Conservation (phyloP, 495 filamentous ascomycete genomes). For the Aspergillus panamensis region DNA sequence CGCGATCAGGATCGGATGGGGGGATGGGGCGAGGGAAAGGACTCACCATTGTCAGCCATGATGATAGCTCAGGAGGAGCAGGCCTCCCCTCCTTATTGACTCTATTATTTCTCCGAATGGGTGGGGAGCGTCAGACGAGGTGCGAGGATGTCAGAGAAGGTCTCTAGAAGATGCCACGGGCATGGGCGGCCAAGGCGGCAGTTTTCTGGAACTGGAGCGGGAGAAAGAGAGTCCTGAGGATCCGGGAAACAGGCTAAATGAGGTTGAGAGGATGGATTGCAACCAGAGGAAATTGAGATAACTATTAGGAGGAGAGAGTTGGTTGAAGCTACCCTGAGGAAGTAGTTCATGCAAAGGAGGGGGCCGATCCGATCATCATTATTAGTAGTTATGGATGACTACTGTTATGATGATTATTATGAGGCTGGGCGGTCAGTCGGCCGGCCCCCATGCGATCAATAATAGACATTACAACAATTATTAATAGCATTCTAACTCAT, state of each 20-base stretch:
- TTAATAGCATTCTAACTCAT: too few species aligned
- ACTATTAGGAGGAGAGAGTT: neutral
- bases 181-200: slow-evolving; percentile 33
- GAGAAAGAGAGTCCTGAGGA: slow-evolving; percentile 7
- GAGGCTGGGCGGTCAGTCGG: slow-evolving; percentile 16
- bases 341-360: neutral
- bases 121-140: slow-evolving; percentile 15
- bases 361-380: slow-evolving; percentile 8
- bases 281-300: neutral
- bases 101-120: slow-evolving; percentile 6
- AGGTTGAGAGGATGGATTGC: neutral
- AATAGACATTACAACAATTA: too few species aligned
- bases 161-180: slow-evolving; percentile 29
- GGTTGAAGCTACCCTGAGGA: neutral
- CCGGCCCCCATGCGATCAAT: neutral
- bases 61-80: slow-evolving; percentile 34
- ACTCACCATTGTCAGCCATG: slow-evolving; percentile 44
- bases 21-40: neutral
- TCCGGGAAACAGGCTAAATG: slow-evolving; percentile 9
- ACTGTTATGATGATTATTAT: too few species aligned
- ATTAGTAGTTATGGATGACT: slow-evolving; percentile 2
- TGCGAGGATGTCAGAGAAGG: slow-evolving; percentile 22
- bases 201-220: slow-evolving; percentile 12
- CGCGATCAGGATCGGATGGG: neutral
- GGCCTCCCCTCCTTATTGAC: slow-evolving; percentile 29